Evolutionary conservation across 1,139 yeast genomes (phyloP).

Genomic region (Taphrina flavorubra): DNA sequence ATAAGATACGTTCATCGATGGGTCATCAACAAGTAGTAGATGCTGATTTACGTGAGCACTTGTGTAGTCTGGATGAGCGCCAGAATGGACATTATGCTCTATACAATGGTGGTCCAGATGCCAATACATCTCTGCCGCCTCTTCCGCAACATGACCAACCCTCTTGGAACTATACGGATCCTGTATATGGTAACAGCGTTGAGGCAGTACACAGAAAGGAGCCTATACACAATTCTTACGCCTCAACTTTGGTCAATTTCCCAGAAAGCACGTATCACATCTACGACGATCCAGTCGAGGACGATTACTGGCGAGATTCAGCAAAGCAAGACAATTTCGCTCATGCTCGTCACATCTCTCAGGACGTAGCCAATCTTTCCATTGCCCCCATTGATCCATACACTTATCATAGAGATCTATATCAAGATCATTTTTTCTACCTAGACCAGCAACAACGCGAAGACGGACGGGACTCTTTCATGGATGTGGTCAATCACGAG

Average conservation of each 20-base stretch:
- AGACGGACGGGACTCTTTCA: neutral
- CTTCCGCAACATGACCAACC: neutral
- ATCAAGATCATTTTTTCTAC: neutral
- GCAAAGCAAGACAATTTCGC: neutral
- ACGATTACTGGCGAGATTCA: neutral
- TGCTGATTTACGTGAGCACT: neutral
- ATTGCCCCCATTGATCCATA: slow-evolving; percentile 1
- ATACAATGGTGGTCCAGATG: neutral
- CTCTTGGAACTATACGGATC: neutral
- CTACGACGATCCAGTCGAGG: neutral
- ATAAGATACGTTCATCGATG: neutral
- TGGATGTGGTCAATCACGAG: neutral
- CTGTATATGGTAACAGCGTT: neutral
- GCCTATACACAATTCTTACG: neutral
- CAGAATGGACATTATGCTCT: neutral
- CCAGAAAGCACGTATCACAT: slow-evolving; percentile 4
- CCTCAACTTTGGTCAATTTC: neutral
- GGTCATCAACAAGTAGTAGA: neutral
- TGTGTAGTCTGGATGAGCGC: neutral
- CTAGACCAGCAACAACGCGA: neutral
- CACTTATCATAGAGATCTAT: neutral
- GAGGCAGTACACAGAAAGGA: neutral
- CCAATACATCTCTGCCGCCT: neutral
- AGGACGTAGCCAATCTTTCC: slow-evolving; percentile 3
- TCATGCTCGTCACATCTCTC: slow-evolving; percentile 18